Evolutionary conservation across 768 basidiomycete species (phyloP), one percentile per base, ranked within the genome.

Genomic region (Galerina sulciceps): DNA sequence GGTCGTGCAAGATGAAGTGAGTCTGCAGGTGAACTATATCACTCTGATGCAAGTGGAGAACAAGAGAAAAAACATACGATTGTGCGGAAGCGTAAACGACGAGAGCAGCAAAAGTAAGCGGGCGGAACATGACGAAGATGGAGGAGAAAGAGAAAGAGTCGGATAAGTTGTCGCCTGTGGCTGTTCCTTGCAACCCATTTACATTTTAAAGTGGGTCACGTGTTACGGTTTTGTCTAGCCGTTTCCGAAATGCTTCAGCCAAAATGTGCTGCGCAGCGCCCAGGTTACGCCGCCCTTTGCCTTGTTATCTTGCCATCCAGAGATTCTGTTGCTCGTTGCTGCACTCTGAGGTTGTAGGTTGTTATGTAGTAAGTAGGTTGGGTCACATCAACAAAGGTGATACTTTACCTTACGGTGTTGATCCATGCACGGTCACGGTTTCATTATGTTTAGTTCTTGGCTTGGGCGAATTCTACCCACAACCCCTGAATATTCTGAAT

Each of bases 1-100:
- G 18, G 66, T 57, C 55, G 77, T 71, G 70, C 90, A 92, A 55
- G 71, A 64, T 1, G 73, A 61, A 0, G 86, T 86, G 42, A 88
- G 52, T 26, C 76, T 76, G 58, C 31, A 45, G 22, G 31, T 53
- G 58, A 17, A 64, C 42, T 31, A 18, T n/a, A 47, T 42, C 3
- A 59, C 6, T 48, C 35, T n/a, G 37, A 23, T 17, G 38, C 1
- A 15, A 20, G 37, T 22, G 58, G 1, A 20, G 15, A n/a, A 31
- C 35, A n/a, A 17, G 11, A 20, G 23, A 26, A 34, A 11, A 40
- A 26, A 73, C 78, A 65, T 66, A 81, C 81, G 76, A 75, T 67
- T 80, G 80, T 43, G 83, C 83, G 57, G 74, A 66, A 68, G 68
- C 78, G 64, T 70, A 70, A 46, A 68, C 70, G 62, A 71, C 67